Conservation (phyloP, 352 stramenopile genomes). For the Globisporangium emineosum region DNA sequence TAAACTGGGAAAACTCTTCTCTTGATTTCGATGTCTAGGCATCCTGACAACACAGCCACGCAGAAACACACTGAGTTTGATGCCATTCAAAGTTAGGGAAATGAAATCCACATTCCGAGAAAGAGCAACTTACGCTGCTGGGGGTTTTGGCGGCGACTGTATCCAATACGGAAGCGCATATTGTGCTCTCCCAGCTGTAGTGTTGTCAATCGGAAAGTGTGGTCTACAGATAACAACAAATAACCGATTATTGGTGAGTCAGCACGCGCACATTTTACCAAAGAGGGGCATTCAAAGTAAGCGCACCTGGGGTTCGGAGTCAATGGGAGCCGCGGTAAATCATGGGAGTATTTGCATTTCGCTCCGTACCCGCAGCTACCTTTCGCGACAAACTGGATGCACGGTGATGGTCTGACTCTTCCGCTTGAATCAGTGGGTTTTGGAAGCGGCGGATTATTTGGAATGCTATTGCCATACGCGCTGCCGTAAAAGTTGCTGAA, state of each 20-base stretch:
- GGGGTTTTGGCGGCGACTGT: slow-evolving; percentile 5
- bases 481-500: slow-evolving; percentile 3
- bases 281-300: neutral
- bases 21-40: neutral
- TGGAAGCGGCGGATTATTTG: neutral
- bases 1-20: neutral
- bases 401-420: slow-evolving; percentile 13
- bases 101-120: neutral
- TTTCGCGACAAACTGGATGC: slow-evolving; percentile 39
- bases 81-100: neutral
- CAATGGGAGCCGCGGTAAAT: slow-evolving; percentile 10
- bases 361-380: slow-evolving; percentile 48
- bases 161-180: slow-evolving; percentile 7
- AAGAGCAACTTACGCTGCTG: neutral
- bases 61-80: neutral
- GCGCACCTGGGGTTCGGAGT: slow-evolving; percentile 2
- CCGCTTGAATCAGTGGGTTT: neutral
- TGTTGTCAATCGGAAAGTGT: neutral
- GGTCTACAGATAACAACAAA: too few species aligned
- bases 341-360: slow-evolving; percentile 62
- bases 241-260: too few species aligned
- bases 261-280: too few species aligned
- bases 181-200: neutral
- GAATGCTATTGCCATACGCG: slow-evolving; percentile 11
- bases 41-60: neutral